Evolutionary conservation across 768 basidiomycete genomes (phyloP).

Genomic region (Nidularia pulvinata): DNA sequence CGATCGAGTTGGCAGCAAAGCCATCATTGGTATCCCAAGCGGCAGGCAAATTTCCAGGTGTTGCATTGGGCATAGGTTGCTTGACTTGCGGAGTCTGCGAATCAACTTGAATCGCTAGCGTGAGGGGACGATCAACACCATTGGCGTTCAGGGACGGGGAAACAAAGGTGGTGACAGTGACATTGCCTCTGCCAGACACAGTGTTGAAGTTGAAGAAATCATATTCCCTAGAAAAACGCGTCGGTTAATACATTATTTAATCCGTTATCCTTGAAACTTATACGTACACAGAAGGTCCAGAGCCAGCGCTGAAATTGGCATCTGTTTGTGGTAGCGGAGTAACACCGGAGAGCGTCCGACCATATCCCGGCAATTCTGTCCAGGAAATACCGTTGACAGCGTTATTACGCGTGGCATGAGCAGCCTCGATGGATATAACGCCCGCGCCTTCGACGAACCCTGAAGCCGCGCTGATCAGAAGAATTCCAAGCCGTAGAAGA

Average conservation of each 20-base stretch:
- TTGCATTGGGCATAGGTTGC: slow-evolving; percentile 44
- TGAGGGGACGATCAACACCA: slow-evolving; percentile 46
- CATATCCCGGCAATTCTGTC: slow-evolving; percentile 60
- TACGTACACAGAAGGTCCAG: slow-evolving; percentile 58
- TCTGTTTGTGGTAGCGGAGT: slow-evolving; percentile 58
- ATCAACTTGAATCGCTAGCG: slow-evolving; percentile 52
- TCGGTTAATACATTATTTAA: background rate
- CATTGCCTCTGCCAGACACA: slow-evolving; percentile 33
- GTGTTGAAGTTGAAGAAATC: slow-evolving; percentile 66
- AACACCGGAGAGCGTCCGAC: slow-evolving; percentile 58
- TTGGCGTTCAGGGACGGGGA: slow-evolving; percentile 55
- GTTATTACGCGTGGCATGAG: slow-evolving; percentile 48
- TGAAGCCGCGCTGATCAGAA: slow-evolving; percentile 7
- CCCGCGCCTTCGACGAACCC: slow-evolving; percentile 68
- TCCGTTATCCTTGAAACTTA: background rate
- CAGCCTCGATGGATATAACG: slow-evolving; percentile 66
- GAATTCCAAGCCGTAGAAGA: background rate
- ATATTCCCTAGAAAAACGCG: slow-evolving; percentile 44
- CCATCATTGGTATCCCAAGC: slow-evolving; percentile 48
- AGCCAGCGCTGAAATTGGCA: slow-evolving; percentile 57
- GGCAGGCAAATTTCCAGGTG: slow-evolving; percentile 42
- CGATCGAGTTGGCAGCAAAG: slow-evolving; percentile 53
- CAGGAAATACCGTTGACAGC: slow-evolving; percentile 53
- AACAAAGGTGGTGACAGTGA: slow-evolving; percentile 45
- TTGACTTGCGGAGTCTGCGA: slow-evolving; percentile 33